Evolutionary conservation across 176 grass and related monocot species (phyloP), one percentile per base, ranked within the genome.

Genomic region (Lolium rigidum): DNA sequence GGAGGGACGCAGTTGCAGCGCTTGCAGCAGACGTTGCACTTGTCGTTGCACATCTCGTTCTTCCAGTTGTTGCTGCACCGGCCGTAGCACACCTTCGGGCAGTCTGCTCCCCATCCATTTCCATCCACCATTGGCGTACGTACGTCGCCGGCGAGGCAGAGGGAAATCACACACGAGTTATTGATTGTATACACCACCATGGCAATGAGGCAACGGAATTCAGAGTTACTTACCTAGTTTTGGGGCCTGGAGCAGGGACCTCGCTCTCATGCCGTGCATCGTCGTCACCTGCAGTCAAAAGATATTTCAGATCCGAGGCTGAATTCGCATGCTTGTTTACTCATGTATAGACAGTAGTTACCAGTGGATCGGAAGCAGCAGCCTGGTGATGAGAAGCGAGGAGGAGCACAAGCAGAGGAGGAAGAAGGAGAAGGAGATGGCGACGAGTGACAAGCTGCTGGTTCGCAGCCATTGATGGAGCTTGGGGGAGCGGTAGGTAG

Each of bases 1-100:
- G 95, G 95, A 1, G 95, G 95, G 7, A 98, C 95, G 59, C 95
- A 98, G 56, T 65, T 86, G 89, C 95, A 98, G 43, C 81, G 87
- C 10, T 17, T 39, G 87, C 95, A 98, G 91, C 95, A 97, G 18
- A 80, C 75, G 7, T 90, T 91, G 74, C 95, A 97, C 92, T 91
- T 86, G 41, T 97, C 82, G 56, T 73, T 85, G 90, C 95, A 98
- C 95, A 98, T 95, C 85, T 98, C 83, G 1, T 87, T 89, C 71
- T 83, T 93, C 95, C 95, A 98, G 74, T 90, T 95, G 62, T 60
- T 84, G 75, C 71, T n/a, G 89, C 95, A 98, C 20, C 91, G 87
- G 11, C 48, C 84, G 14, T 4, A 4, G 91, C 95, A 98, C 44
- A 57, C 41, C 4, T 75, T 47, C 10, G 52, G 68, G 76, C 95